A percentile compares a stretch with the other conserved stretches of the same genome.
These are phyloP conservation scores for Cryptosporidium ubiquitum DNA, from an alignment of 169 alveolate species.

Conservation along the genomic window DNA sequence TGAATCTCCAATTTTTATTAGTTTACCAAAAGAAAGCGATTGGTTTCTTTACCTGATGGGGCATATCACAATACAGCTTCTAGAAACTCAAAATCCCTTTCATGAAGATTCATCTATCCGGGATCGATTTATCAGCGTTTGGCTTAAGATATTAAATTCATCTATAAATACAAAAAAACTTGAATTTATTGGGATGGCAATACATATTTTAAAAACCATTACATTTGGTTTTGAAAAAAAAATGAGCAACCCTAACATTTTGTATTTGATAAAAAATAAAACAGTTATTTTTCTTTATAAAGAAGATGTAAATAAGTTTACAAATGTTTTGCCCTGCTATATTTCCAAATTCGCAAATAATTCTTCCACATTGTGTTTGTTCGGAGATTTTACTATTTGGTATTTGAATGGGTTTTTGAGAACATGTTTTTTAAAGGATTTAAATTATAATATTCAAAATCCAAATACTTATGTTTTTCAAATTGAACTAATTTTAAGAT, in stretches of 20 bases:
- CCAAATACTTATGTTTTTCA: neutral
- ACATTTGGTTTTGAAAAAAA: constrained; percentile 5
- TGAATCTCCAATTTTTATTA: constrained; percentile 20
- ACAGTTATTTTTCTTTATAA: constrained; percentile 15
- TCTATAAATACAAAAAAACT: neutral
- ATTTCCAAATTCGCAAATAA: neutral
- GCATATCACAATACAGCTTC: constrained; percentile 5
- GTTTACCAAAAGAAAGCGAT: neutral
- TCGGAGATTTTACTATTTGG: constrained; percentile 62
- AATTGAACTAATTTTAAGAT: constrained; percentile 17
- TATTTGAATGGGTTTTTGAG: constrained; percentile 35
- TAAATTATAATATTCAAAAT: neutral
- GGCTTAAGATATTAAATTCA: constrained; percentile 18
- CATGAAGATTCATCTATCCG: constrained; percentile 9
- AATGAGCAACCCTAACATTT: neutral
- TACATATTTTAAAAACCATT: neutral
- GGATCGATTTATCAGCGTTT: constrained; percentile 22
- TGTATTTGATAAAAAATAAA: neutral
- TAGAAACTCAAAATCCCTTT: neutral
- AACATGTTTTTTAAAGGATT: neutral
- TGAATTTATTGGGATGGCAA: constrained; percentile 1
- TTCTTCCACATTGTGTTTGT: neutral
- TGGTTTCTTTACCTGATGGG: constrained; percentile 21
- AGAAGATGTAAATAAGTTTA: neutral
- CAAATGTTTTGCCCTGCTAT: neutral